phyloP scores from a whole-genome alignment of 1,284 basidiomycete genomes.

The Paramarasmius palmivorus region DNA sequence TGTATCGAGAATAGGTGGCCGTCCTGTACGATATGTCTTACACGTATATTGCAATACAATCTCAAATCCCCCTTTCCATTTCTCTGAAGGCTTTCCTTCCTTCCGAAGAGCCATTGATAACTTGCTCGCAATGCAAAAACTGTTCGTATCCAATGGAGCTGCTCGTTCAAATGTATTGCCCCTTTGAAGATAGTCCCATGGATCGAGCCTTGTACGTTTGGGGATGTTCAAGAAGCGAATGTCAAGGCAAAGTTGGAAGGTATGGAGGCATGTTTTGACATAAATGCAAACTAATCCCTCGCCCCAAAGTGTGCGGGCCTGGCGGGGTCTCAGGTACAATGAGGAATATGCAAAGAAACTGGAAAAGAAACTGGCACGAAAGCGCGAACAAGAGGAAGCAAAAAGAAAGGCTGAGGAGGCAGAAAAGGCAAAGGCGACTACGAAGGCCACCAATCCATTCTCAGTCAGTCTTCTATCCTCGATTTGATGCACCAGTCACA shows the following conservation, averaged over 20 bases:
- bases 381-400: constrained; percentile 39
- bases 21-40: constrained; percentile 71
- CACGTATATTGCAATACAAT: constrained; percentile 42
- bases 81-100: constrained; percentile 56
- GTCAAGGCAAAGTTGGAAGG: constrained; percentile 75
- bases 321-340: constrained; percentile 73
- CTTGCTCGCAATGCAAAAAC: constrained; percentile 64
- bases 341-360: constrained; percentile 72
- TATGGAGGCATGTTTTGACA: constrained; percentile 36
- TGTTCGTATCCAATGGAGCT: constrained; percentile 76
- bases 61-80: constrained; percentile 33
- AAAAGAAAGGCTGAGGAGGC: constrained; percentile 30
- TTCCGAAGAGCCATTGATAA: constrained; percentile 51
- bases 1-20: constrained; percentile 83
- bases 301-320: constrained; percentile 66
- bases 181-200: constrained; percentile 78
- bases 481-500: no score
- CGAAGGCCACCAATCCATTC: constrained; percentile 62
- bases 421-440: constrained; percentile 32
- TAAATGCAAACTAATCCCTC: constrained; percentile 16
- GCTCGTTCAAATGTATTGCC: constrained; percentile 83
- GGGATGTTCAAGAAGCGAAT: constrained; percentile 67
- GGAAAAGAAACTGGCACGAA: constrained; percentile 41
- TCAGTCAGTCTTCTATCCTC: constrained; percentile 56
- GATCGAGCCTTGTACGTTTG: constrained; percentile 82